These are phyloP conservation scores for Cryptococcus hybrid DNA, from an alignment of 1,284 basidiomycete species.

Conservation along the genomic window DNA sequence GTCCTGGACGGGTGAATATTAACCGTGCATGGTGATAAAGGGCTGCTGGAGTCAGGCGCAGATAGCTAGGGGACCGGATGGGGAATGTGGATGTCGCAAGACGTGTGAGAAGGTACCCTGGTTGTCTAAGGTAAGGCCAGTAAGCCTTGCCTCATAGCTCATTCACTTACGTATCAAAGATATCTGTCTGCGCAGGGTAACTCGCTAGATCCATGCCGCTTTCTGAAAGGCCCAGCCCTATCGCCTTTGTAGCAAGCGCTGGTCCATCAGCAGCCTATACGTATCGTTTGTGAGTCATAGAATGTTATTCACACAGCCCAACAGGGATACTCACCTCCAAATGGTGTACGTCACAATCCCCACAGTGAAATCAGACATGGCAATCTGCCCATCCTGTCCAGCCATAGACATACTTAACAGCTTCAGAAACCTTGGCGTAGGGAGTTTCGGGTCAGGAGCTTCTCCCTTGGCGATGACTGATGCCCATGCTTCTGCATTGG, in stretches of 20 bases:
- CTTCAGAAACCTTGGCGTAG: slow-evolving; percentile 19
- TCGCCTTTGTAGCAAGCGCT: slow-evolving; percentile 12
- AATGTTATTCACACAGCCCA: neutral
- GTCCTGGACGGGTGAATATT: slow-evolving; percentile 27
- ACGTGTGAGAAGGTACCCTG: slow-evolving; percentile 20
- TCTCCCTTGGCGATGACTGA: slow-evolving; percentile 6
- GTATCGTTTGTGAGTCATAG: neutral
- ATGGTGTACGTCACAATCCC: slow-evolving; percentile 27
- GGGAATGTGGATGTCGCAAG: slow-evolving; percentile 25
- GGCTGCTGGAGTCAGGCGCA: slow-evolving; percentile 25
- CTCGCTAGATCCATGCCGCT: slow-evolving; percentile 12
- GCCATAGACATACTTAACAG: slow-evolving; percentile 18
- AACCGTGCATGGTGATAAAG: slow-evolving; percentile 33
- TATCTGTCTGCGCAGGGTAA: slow-evolving; percentile 4
- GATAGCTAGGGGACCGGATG: slow-evolving; percentile 16
- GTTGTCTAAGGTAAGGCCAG: slow-evolving; percentile 14
- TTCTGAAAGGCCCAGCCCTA: slow-evolving; percentile 13
- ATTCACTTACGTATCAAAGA: slow-evolving; percentile 9
- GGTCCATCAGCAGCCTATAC: slow-evolving; percentile 16
- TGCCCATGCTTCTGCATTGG: slow-evolving; percentile 25
- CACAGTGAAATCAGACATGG: slow-evolving; percentile 24
- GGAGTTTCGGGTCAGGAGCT: slow-evolving; percentile 8
- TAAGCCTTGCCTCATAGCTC: neutral
- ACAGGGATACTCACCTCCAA: slow-evolving; percentile 23
- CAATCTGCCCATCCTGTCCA: slow-evolving; percentile 12